Conservation (phyloP, 257 asterid species). For the Agastache rugosa region DNA sequence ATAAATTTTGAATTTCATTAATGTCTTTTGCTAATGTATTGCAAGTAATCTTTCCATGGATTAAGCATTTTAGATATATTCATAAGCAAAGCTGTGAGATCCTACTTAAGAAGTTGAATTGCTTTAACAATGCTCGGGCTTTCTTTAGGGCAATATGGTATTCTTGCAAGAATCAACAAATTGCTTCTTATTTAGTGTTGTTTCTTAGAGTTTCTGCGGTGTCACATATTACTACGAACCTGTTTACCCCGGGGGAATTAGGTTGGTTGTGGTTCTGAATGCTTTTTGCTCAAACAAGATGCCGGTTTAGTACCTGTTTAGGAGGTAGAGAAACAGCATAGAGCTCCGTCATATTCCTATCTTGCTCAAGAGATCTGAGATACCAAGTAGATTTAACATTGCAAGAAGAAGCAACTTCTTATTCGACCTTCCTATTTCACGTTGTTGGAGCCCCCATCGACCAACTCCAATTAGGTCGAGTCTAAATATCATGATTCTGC, state of each 20-base stretch:
- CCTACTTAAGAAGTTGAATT: not conserved
- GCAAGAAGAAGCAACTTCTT: not conserved
- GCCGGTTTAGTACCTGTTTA: too few species aligned
- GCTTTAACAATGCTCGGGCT: not conserved
- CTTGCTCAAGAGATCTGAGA: too few species aligned
- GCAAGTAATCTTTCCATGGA: too few species aligned
- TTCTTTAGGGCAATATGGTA: not conserved
- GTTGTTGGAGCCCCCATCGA: not conserved
- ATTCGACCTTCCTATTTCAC: not conserved
- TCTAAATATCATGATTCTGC: too few species aligned
- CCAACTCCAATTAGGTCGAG: not conserved
- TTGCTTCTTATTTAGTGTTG: not conserved
- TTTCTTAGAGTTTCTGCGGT: not conserved
- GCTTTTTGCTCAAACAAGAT: too few species aligned
- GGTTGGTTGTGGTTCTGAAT: too few species aligned
- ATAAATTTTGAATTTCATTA: not conserved
- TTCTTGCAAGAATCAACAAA: not conserved
- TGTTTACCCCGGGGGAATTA: not conserved
- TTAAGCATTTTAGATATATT: not conserved
- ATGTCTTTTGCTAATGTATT: not conserved
- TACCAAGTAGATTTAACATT: not conserved
- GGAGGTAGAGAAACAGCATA: too few species aligned
- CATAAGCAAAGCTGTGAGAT: not conserved
- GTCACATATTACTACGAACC: not conserved
- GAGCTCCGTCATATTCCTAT: too few species aligned